Evolutionary conservation across 805 yeast genomes (phyloP).

Genomic region (Schizosaccharomyces lindneri): DNA sequence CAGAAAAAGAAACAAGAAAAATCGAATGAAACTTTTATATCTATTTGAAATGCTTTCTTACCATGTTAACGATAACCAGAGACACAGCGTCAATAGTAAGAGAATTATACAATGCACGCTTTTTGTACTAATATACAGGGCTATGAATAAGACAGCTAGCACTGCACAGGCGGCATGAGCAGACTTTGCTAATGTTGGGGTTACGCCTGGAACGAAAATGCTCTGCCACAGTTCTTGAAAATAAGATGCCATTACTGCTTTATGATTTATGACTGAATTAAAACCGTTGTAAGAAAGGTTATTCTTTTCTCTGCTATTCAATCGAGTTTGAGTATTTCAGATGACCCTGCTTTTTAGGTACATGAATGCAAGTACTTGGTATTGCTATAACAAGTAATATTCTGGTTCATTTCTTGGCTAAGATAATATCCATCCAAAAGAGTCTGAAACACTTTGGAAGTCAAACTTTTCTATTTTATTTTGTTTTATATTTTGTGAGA

Average conservation of each 20-base stretch:
- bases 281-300: too few species aligned
- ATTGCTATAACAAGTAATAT: too few species aligned
- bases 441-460: too few species aligned
- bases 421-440: too few species aligned
- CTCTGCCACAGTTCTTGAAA: conserved; percentile 46
- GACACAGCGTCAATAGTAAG: conserved; percentile 27
- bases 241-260: not conserved
- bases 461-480: too few species aligned
- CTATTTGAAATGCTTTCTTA: conserved; percentile 33
- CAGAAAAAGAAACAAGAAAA: too few species aligned
- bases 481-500: too few species aligned
- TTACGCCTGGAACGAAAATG: conserved; percentile 70
- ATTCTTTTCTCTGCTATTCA: too few species aligned
- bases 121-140: conserved; percentile 34
- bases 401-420: too few species aligned
- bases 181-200: conserved; percentile 67
- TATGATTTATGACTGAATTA: not conserved
- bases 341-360: too few species aligned
- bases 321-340: too few species aligned
- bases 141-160: conserved; percentile 28
- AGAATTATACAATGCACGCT: conserved; percentile 37
- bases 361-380: too few species aligned
- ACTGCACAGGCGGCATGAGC: conserved; percentile 60
- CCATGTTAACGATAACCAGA: conserved; percentile 73
- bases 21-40: not conserved